Evolutionary conservation across 2,329 filamentous ascomycete genomes (phyloP).

Genomic region (Cercospora beticola): DNA sequence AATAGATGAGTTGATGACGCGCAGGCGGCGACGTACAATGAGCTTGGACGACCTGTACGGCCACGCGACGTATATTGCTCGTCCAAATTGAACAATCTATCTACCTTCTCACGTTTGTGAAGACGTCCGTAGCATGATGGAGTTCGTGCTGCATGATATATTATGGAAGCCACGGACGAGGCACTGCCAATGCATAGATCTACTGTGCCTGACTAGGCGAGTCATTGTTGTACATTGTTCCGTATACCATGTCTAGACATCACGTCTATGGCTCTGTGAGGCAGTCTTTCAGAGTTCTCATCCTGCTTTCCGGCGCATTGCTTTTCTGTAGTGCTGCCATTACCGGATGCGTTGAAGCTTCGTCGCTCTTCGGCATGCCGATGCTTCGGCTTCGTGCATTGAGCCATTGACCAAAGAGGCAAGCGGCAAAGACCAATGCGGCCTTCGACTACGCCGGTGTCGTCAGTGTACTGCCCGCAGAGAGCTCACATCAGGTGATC

Average conservation of each 20-base stretch:
- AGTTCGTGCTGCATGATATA: neutral
- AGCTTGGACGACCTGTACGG: neutral
- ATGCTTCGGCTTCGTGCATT: neutral
- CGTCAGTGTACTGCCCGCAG: neutral
- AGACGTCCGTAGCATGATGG: neutral
- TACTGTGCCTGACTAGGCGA: conserved; percentile 3
- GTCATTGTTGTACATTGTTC: conserved; percentile 7
- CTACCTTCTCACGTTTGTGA: neutral
- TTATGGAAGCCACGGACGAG: neutral
- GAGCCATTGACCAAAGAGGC: neutral
- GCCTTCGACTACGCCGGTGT: neutral
- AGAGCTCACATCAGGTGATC: neutral
- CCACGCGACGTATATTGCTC: neutral
- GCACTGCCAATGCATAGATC: neutral
- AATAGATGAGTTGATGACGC: neutral
- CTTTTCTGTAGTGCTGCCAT: neutral
- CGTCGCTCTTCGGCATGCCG: neutral
- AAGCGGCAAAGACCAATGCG: neutral
- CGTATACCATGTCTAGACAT: neutral
- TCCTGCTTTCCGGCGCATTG: neutral
- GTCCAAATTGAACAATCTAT: neutral
- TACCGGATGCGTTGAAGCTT: neutral
- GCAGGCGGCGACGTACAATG: neutral
- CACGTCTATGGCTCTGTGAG: neutral
- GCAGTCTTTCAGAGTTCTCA: neutral